phyloP scores from a whole-genome alignment of 1,284 basidiomycete species.

The Flammula alnicola region DNA sequence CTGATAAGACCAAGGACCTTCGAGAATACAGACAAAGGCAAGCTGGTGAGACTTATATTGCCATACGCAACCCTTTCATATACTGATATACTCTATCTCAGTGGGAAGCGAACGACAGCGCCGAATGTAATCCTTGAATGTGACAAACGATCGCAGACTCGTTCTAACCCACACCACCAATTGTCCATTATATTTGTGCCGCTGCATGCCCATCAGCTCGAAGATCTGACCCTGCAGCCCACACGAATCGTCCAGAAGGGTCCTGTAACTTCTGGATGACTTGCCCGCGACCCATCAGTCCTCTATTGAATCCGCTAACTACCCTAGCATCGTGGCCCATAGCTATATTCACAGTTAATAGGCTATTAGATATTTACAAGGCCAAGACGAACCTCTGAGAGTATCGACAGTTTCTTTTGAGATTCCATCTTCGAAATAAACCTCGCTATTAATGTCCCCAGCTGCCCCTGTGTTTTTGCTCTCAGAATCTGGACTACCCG shows the following conservation, averaged over 20 bases:
- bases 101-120: constrained; percentile 73
- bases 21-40: constrained; percentile 80
- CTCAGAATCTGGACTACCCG: constrained; percentile 74
- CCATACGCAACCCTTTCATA: constrained; percentile 4
- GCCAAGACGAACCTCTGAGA: constrained; percentile 56
- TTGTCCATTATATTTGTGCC: constrained; percentile 71
- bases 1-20: constrained; percentile 81
- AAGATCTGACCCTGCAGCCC: constrained; percentile 89
- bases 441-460: constrained; percentile 78
- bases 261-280: constrained; percentile 82
- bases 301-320: constrained; percentile 65
- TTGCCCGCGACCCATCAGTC: constrained; percentile 91
- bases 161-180: constrained; percentile 1
- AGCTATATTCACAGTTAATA: constrained; percentile 38
- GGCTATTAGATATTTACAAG: neutral
- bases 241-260: constrained; percentile 68
- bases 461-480: constrained; percentile 50
- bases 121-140: constrained; percentile 56
- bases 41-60: constrained; percentile 51
- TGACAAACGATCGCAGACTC: neutral
- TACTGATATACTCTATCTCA: constrained; percentile 29
- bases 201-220: constrained; percentile 88
- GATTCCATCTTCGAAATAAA: constrained; percentile 90
- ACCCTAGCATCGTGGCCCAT: constrained; percentile 88
- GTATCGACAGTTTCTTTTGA: constrained; percentile 59